Evolutionary conservation across 2,329 filamentous ascomycete genomes (phyloP).

Genomic region (Septoria petroselini): DNA sequence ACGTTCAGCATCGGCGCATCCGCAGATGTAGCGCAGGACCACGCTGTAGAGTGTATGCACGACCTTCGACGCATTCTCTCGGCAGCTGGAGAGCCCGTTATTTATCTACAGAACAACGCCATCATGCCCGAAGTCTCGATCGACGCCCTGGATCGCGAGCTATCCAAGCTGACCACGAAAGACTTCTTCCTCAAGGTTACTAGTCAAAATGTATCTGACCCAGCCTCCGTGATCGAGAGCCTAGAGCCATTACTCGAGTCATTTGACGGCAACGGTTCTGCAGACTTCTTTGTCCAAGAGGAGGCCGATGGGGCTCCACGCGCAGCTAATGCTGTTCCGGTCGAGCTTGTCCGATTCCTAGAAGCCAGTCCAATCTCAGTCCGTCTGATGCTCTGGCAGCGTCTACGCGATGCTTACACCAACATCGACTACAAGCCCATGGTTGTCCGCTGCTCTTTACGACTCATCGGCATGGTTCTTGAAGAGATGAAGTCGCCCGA

Average conservation of each 20-base stretch:
- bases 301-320: constrained; percentile 1
- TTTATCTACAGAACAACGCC: constrained; percentile 74
- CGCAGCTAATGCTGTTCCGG: constrained; percentile 41
- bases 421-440: constrained; percentile 83
- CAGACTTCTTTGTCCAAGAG: not conserved
- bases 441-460: constrained; percentile 80
- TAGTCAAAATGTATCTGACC: constrained; percentile 74
- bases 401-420: constrained; percentile 84
- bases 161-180: constrained; percentile 89
- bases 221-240: constrained; percentile 81
- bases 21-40: constrained; percentile 55
- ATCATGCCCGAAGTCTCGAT: constrained; percentile 84
- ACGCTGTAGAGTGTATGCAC: constrained; percentile 60
- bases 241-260: constrained; percentile 85
- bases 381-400: constrained; percentile 82
- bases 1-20: constrained; percentile 59
- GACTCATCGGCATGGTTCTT: constrained; percentile 80
- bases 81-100: constrained; percentile 48
- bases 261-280: constrained; percentile 35
- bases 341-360: constrained; percentile 82
- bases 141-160: constrained; percentile 81
- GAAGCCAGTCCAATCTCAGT: constrained; percentile 77
- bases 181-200: constrained; percentile 94
- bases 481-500: constrained; percentile 62
- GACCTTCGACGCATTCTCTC: constrained; percentile 58